Conservation (phyloP, 139 green algal species). For the Closterium sp. region DNA sequence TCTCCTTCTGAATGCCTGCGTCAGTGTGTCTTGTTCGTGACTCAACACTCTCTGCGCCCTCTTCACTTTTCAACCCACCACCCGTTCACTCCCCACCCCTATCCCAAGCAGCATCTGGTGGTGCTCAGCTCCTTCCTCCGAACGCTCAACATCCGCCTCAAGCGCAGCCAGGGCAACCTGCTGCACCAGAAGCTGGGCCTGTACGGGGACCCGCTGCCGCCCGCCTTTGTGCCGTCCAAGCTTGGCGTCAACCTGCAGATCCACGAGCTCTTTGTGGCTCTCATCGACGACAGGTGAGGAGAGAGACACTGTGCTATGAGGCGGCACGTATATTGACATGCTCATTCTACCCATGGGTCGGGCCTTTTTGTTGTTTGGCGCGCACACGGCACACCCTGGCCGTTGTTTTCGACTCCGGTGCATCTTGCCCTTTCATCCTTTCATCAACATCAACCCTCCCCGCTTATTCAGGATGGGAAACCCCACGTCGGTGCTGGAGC, state of each 20-base stretch:
- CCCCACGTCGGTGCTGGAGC: not conserved
- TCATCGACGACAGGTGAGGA: not conserved
- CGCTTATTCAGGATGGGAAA: not conserved
- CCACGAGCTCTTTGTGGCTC: not conserved
- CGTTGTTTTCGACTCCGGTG: no score
- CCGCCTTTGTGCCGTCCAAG: not conserved
- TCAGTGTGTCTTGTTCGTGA: not conserved
- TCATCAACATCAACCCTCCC: not conserved
- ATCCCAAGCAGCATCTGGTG: not conserved
- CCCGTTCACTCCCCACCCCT: not conserved
- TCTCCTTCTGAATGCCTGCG: no score
- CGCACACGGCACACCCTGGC: no score
- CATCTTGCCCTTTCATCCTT: no score
- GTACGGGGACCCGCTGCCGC: not conserved
- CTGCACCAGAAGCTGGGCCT: not conserved
- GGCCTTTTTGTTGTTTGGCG: no score
- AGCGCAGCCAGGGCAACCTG: not conserved
- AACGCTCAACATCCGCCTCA: not conserved
- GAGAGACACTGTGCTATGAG: no score
- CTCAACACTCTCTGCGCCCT: not conserved
- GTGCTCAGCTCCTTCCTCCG: not conserved
- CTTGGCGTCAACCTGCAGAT: not conserved
- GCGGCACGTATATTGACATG: no score
- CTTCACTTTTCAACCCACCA: not conserved
- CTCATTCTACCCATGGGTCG: no score